Conservation (phyloP, 2,329 filamentous ascomycete species). For the Shiraia bambusicola region DNA sequence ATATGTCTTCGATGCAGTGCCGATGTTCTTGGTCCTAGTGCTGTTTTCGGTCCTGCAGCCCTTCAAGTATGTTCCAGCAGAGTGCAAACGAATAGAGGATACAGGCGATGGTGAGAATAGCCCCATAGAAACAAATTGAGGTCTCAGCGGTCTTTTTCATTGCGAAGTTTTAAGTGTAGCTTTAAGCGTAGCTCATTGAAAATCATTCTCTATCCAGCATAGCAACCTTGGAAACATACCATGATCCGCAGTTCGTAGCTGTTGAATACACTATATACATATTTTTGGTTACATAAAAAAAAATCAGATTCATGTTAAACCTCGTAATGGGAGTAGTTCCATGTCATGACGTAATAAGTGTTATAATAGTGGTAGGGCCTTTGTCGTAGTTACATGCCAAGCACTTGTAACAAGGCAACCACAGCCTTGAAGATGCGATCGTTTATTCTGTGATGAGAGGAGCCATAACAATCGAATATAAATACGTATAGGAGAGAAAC, state of each 20-base stretch:
- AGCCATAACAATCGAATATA: not conserved
- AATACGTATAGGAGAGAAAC: not conserved
- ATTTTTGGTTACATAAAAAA: no score
- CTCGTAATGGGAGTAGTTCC: not conserved
- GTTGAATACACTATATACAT: no score
- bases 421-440: not conserved
- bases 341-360: conserved; percentile 12
- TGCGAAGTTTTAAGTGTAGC: no score
- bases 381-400: conserved; percentile 5
- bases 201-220: not conserved
- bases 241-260: conserved; percentile 1
- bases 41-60: conserved; percentile 38
- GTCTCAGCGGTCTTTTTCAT: not conserved
- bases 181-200: no score
- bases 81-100: conserved; percentile 3
- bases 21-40: conserved; percentile 49
- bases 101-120: conserved; percentile 9
- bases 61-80: conserved; percentile 17
- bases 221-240: conserved; percentile 1
- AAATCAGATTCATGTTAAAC: no score
- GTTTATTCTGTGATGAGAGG: not conserved
- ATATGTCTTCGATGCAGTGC: conserved; percentile 51
- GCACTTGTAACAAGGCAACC: not conserved
- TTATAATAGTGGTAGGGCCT: not conserved
- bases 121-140: conserved; percentile 1